Conservation (phyloP, 495 filamentous ascomycete species). For the Podospora sp. region DNA sequence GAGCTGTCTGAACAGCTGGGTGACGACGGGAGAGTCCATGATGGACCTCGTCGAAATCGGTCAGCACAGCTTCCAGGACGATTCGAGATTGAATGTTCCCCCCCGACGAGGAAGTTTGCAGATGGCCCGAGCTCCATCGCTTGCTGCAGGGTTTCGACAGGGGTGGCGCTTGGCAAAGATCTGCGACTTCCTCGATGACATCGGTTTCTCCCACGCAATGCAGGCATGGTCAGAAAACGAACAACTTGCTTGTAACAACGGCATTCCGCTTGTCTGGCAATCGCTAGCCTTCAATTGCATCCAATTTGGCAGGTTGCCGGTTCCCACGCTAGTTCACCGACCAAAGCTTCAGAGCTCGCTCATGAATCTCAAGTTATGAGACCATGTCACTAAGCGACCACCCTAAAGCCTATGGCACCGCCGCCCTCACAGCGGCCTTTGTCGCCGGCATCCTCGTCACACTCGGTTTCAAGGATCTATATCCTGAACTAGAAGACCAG, state of each 20-base stretch:
- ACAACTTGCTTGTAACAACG: not conserved
- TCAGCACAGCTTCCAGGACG: not conserved
- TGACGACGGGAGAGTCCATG: constrained; percentile 85
- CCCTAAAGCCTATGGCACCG: constrained; percentile 58
- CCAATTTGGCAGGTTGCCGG: not conserved
- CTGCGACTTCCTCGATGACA: constrained; percentile 22
- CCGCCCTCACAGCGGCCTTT: constrained; percentile 69
- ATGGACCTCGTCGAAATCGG: not conserved
- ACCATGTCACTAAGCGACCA: constrained; percentile 58
- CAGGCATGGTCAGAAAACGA: not conserved
- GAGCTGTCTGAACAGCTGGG: constrained; percentile 79
- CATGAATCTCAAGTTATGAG: not conserved
- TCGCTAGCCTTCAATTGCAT: not conserved
- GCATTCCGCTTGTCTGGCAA: not conserved
- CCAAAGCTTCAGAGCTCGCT: not conserved
- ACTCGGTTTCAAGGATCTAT: constrained; percentile 72
- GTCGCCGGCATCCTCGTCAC: constrained; percentile 71
- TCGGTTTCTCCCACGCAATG: constrained; percentile 18
- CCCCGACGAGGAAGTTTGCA: constrained; percentile 22
- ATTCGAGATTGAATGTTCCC: constrained; percentile 3
- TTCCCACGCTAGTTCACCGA: not conserved
- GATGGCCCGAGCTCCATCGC: constrained; percentile 37
- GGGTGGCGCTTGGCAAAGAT: constrained; percentile 11
- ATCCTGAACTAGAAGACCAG: constrained; percentile 65
- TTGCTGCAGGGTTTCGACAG: constrained; percentile 6